Evolutionary conservation across 2,329 filamentous ascomycete genomes (phyloP).

Genomic region (Ceratocystis albifundus): DNA sequence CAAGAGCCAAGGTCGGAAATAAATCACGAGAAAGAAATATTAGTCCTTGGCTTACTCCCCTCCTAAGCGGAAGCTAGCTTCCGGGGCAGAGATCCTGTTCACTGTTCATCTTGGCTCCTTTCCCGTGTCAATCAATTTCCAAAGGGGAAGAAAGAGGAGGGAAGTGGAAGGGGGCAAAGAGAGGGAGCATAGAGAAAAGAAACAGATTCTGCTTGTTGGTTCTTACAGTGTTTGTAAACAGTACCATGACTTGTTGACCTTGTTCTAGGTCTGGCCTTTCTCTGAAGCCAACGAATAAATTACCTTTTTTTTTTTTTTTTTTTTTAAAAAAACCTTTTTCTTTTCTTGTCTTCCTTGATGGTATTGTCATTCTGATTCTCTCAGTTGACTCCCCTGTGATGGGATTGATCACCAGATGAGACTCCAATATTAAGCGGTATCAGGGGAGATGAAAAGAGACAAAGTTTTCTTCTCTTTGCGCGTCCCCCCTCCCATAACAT

Average conservation of each 20-base stretch:
- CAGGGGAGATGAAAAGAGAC: neutral
- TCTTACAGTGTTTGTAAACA: neutral
- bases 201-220: neutral
- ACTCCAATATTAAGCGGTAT: neutral
- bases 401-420: neutral
- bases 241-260: neutral
- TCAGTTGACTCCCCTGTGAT: neutral
- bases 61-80: neutral
- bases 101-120: constrained; percentile 8
- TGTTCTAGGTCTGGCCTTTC: neutral
- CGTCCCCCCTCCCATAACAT: neutral
- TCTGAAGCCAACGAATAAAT: neutral
- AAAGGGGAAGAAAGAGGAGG: neutral
- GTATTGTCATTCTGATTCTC: constrained; percentile 3
- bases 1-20: constrained; percentile 6
- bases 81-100: neutral
- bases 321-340: neutral
- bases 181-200: constrained; percentile 1
- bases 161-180: neutral
- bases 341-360: neutral
- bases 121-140: neutral
- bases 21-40: neutral
- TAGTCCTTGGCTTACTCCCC: neutral
- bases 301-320: neutral
- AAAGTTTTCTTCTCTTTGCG: neutral